Evolutionary conservation across 73 alveolate species (phyloP).

Genomic region (Paramecium sexaurelia): DNA sequence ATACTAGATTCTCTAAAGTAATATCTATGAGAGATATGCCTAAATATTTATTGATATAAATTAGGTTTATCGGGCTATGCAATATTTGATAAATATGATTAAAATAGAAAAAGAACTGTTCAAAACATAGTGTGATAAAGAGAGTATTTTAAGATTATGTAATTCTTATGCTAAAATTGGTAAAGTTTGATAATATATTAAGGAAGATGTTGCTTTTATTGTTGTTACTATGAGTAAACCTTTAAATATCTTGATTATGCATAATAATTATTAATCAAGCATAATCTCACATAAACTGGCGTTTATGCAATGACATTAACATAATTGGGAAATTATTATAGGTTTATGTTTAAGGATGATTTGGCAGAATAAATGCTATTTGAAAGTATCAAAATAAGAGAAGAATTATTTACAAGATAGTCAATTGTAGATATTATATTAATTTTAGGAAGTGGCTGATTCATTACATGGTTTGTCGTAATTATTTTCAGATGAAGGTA

Average conservation of each 20-base stretch:
- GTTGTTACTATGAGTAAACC: constrained; percentile 29
- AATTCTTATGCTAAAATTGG: constrained; percentile 45
- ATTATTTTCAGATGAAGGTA: constrained; percentile 19
- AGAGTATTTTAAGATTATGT: background rate
- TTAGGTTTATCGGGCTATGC: background rate
- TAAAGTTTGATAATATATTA: background rate
- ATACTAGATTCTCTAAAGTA: background rate
- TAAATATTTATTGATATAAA: background rate
- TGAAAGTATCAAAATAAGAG: background rate
- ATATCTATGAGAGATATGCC: background rate
- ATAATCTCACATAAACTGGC: background rate
- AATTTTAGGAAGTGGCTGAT: constrained; percentile 41
- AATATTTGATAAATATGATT: background rate
- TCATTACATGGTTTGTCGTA: constrained; percentile 27
- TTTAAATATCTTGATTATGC: background rate
- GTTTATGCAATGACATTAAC: constrained; percentile 35
- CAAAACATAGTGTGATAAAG: background rate
- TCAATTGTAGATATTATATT: background rate
- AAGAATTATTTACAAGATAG: background rate
- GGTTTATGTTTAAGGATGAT: constrained; percentile 52
- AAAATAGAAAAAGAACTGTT: background rate
- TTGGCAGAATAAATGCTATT: background rate
- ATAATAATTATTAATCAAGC: background rate
- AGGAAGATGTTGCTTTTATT: constrained; percentile 35
- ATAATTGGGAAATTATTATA: constrained; percentile 39